phyloP scores from a whole-genome alignment of 2,329 filamentous ascomycete genomes.

The Sporothrix sp. region DNA sequence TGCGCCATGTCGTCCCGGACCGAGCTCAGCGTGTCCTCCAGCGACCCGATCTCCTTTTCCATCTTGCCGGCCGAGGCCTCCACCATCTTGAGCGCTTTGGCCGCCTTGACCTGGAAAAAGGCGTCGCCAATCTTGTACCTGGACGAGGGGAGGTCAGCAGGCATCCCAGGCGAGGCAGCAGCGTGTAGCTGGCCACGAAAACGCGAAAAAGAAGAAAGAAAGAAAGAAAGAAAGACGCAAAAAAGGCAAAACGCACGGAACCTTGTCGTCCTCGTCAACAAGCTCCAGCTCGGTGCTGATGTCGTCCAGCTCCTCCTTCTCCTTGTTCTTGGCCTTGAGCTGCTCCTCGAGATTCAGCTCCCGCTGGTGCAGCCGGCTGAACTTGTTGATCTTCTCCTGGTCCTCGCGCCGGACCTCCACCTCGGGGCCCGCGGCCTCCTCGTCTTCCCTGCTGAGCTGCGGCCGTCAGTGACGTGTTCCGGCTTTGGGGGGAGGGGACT shows the following conservation, averaged over 20 bases:
- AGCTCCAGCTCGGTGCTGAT: conserved; percentile 78
- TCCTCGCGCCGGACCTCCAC: conserved; percentile 92
- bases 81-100: conserved; percentile 81
- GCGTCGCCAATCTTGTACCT: conserved; percentile 97
- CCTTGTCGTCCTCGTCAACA: conserved; percentile 66
- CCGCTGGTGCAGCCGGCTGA: conserved; percentile 86
- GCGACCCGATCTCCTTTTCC: conserved; percentile 61
- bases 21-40: conserved; percentile 67
- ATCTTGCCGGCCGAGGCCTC: conserved; percentile 59
- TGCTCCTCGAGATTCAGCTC: conserved; percentile 72
- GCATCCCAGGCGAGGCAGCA: neutral
- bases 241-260: conserved; percentile 54
- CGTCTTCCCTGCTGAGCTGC: conserved; percentile 89
- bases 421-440: conserved; percentile 68
- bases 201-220: too few species aligned
- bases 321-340: conserved; percentile 79
- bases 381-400: conserved; percentile 97
- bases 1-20: conserved; percentile 80
- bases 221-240: neutral
- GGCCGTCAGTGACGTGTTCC: neutral
- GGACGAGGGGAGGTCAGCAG: neutral
- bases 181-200: too few species aligned
- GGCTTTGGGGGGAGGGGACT: accelerated
- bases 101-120: conserved; percentile 77
- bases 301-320: conserved; percentile 96